A percentile compares a stretch with the other conserved stretches of the same genome.
phyloP scores from a whole-genome alignment of 495 filamentous ascomycete species.

The Annulohypoxylon stygium region DNA sequence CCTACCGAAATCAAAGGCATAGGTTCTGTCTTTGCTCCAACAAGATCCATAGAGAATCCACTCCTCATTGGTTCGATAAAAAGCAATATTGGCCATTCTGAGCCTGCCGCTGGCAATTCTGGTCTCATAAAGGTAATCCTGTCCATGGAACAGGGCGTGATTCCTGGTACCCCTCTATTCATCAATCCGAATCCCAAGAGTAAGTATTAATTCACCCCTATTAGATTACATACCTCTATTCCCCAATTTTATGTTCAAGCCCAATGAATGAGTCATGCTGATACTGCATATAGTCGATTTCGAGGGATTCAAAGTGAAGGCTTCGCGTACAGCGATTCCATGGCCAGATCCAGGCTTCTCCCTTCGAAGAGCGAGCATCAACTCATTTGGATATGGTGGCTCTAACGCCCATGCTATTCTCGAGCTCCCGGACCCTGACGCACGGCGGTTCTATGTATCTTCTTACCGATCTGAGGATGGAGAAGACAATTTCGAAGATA shows the following conservation, averaged over 20 bases:
- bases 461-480: background rate
- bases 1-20: slow-evolving; percentile 70
- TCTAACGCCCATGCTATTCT: slow-evolving; percentile 66
- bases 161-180: slow-evolving; percentile 38
- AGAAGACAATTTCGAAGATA: background rate
- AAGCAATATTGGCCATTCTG: slow-evolving; percentile 64
- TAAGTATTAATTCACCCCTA: too few species aligned
- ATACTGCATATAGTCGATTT: background rate
- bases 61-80: slow-evolving; percentile 49
- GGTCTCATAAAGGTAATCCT: slow-evolving; percentile 63
- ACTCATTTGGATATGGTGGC: slow-evolving; percentile 67
- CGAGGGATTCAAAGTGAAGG: slow-evolving; percentile 1
- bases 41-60: background rate
- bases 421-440: slow-evolving; percentile 44
- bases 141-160: slow-evolving; percentile 59
- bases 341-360: slow-evolving; percentile 36
- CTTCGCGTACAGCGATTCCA: slow-evolving; percentile 14
- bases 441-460: background rate
- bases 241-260: too few species aligned
- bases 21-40: slow-evolving; percentile 68
- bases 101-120: slow-evolving; percentile 60
- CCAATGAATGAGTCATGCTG: too few species aligned
- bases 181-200: slow-evolving; percentile 2
- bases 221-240: too few species aligned
- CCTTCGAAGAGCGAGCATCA: slow-evolving; percentile 57